phyloP scores from a whole-genome alignment of 1,284 basidiomycete species.

The Veloporphyrellus conicus region DNA sequence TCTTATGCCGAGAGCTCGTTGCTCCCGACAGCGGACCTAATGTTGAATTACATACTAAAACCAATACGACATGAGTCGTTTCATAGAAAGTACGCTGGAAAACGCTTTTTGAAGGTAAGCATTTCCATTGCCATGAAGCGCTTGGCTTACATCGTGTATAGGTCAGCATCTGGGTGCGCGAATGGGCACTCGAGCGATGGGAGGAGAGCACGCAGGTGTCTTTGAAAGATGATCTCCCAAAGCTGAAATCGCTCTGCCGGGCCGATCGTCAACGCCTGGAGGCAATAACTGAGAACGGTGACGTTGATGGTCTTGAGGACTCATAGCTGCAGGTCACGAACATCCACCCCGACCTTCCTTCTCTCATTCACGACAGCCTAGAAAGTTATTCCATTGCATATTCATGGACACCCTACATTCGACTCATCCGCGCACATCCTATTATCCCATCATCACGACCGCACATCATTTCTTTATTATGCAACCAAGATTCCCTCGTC shows the following conservation, averaged over 20 bases:
- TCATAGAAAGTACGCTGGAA: conserved; percentile 77
- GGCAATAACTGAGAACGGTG: conserved; percentile 17
- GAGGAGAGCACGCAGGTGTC: conserved; percentile 50
- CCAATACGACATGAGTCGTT: conserved; percentile 73
- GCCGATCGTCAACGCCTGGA: conserved; percentile 34
- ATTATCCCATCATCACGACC: conserved; percentile 21
- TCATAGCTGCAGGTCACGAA: conserved; percentile 17
- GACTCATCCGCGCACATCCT: conserved; percentile 23
- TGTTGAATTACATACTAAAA: conserved; percentile 89
- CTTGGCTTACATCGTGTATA: conserved; percentile 23
- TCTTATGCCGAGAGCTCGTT: conserved; percentile 83
- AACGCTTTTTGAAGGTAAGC: conserved; percentile 79
- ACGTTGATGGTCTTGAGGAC: conserved; percentile 16
- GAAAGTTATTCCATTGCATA: conserved; percentile 24
- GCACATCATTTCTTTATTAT: conserved; percentile 33
- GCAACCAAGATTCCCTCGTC: conserved; percentile 28
- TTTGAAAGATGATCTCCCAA: conserved; percentile 48
- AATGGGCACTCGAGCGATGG: conserved; percentile 65
- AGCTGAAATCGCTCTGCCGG: conserved; percentile 50
- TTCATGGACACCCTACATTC: conserved; percentile 30
- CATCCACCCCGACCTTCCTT: not conserved
- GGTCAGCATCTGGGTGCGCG: conserved; percentile 58
- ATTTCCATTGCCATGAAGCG: not conserved
- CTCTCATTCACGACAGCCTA: conserved; percentile 13
- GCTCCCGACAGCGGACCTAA: conserved; percentile 84